phyloP scores from a whole-genome alignment of 805 yeast species.

The Saccharomyces eubayanus region DNA sequence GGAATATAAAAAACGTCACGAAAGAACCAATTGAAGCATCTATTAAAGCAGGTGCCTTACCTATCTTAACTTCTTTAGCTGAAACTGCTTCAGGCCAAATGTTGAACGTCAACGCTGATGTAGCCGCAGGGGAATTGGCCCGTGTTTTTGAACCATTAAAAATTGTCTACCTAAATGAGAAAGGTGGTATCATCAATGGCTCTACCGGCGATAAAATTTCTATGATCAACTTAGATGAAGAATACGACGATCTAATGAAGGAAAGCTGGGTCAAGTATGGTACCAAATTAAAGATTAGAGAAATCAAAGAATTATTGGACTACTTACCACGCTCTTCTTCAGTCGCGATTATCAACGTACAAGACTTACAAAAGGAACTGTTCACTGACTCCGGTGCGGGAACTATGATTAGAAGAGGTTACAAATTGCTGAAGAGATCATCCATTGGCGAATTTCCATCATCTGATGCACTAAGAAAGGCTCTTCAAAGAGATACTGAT shows the following conservation, averaged over 20 bases:
- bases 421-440: conserved; percentile 68
- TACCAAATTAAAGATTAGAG: conserved; percentile 92
- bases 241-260: conserved; percentile 81
- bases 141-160: conserved; percentile 94
- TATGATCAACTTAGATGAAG: conserved; percentile 90
- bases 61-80: conserved; percentile 91
- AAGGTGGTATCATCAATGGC: conserved; percentile 95
- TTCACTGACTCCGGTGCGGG: conserved; percentile 99
- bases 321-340: conserved; percentile 94
- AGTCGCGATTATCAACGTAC: conserved; percentile 92
- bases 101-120: conserved; percentile 95
- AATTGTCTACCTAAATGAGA: conserved; percentile 92
- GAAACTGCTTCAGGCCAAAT: conserved; percentile 96
- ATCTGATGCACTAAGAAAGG: conserved; percentile 69
- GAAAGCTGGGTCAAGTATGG: conserved; percentile 99
- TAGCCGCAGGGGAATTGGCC: conserved; percentile 97
- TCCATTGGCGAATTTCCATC: conserved; percentile 59
- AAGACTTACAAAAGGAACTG: conserved; percentile 91
- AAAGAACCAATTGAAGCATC: conserved; percentile 89
- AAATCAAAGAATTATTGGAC: conserved; percentile 88
- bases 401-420: conserved; percentile 94
- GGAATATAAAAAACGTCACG: conserved; percentile 77
- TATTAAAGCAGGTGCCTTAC: conserved; percentile 92
- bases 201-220: conserved; percentile 83
- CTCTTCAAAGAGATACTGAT: conserved; percentile 68